phyloP scores from a whole-genome alignment of 2,329 filamentous ascomycete genomes.

The Nemania sp. region DNA sequence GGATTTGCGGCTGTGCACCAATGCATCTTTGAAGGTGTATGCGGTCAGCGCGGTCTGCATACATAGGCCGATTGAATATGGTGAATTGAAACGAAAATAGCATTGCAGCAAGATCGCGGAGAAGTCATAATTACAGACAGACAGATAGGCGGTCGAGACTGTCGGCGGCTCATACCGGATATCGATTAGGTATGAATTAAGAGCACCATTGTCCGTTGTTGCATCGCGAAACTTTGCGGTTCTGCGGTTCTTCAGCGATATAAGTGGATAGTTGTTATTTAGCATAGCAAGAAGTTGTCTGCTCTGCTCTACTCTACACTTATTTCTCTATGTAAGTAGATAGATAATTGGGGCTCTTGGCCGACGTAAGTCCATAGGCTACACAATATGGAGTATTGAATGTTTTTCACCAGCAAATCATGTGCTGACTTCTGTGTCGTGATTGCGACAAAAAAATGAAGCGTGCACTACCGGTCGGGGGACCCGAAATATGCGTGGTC shows the following conservation, averaged over 20 bases:
- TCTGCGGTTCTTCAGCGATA: too few species aligned
- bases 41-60: slow-evolving; percentile 22
- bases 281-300: too few species aligned
- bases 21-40: slow-evolving; percentile 5
- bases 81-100: slow-evolving; percentile 18
- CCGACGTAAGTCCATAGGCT: too few species aligned
- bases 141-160: slow-evolving; percentile 6
- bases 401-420: not conserved
- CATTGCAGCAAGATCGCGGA: slow-evolving; percentile 1
- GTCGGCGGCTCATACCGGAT: slow-evolving; percentile 2
- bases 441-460: slow-evolving; percentile 1
- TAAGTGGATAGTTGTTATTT: too few species aligned
- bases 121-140: too few species aligned
- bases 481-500: slow-evolving; percentile 14
- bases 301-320: too few species aligned
- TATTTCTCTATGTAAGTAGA: too few species aligned
- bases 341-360: too few species aligned
- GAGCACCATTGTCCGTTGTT: too few species aligned
- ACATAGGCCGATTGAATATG: slow-evolving; percentile 1
- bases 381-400: too few species aligned
- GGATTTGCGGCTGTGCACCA: not conserved
- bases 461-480: slow-evolving; percentile 18
- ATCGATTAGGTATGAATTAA: too few species aligned
- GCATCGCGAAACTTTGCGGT: too few species aligned
- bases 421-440: not conserved